Percentiles rank a stretch among this genome's conserved stretches.
phyloP scores from a whole-genome alignment of 2,329 filamentous ascomycete species.

The Aspergillus alliaceus region DNA sequence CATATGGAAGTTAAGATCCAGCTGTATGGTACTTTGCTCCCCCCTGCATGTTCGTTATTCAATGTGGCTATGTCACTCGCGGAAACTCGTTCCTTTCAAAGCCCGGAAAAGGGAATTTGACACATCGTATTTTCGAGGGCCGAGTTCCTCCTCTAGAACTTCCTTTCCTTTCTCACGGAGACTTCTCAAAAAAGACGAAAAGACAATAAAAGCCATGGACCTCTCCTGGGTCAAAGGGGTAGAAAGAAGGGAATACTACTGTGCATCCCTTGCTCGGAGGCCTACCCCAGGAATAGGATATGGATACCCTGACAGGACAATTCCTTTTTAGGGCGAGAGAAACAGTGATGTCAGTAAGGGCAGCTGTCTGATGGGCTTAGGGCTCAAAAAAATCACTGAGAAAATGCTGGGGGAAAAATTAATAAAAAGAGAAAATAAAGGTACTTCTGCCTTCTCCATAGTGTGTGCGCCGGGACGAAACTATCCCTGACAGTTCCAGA shows the following conservation, averaged over 20 bases:
- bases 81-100: background rate
- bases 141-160: background rate
- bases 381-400: no score
- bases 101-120: slow-evolving; percentile 8
- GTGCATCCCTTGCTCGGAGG: slow-evolving; percentile 16
- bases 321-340: background rate
- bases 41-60: slow-evolving; percentile 21
- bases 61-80: slow-evolving; percentile 14
- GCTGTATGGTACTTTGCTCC: slow-evolving; percentile 12
- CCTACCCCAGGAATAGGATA: background rate
- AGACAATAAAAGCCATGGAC: background rate
- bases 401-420: background rate
- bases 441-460: background rate
- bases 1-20: slow-evolving; percentile 5
- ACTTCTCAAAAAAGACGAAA: background rate
- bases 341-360: background rate
- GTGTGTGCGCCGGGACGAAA: slow-evolving; percentile 1
- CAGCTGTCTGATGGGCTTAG: no score
- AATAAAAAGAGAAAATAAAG: background rate
- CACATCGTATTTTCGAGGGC: slow-evolving; percentile 11
- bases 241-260: background rate
- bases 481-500: slow-evolving; percentile 7
- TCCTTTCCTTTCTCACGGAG: background rate
- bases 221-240: background rate
- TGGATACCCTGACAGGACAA: background rate